Base-by-base conservation (phyloP, 2,329 filamentous ascomycete genomes). In the Neurospora sp. region DNA sequence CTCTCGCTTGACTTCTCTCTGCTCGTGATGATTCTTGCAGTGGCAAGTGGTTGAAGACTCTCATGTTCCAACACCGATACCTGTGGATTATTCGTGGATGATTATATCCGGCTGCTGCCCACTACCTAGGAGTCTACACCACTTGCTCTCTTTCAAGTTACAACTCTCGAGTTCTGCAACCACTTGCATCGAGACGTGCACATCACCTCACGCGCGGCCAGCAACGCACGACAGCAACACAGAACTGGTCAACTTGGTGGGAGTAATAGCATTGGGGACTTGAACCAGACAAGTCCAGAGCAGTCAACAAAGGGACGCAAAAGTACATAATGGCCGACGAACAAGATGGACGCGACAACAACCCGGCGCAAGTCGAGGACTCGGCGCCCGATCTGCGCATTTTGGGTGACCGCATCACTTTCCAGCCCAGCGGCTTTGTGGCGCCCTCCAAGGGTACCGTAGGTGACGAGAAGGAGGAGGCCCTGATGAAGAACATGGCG, bases 401-500 rank as follows among this genome's bases (percentile, higher is more conserved):
- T 74, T 83, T 93, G 10, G 91, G 91, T 73, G 88, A 92, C 77
- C 84, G 90, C 76, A 87, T 93, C 75, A 93, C 89, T 1, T 86
- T 94, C 46, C 91, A 93, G 77, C 91, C 91, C 9, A 89, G 89
- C 74, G 90, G 90, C 71, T 91, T 87, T 76, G 83, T 90, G 70
- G 86, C 88, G 77, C 82, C 84, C 36, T 76, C 78, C n/a, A 67
- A 70, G 67, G 66, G 66, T 66, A 38, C 39, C 40, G 42, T 76
- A 78, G 78, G 83, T 71, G 82, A 84, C 72, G 84, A 82, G 68
- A 86, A 86, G 72, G 91, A 93, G 75, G 86, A 90, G 77, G 89
- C 89, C 23, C 82, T 94, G 74, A 89, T 95, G 82, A 89, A 91
- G 79, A 89, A 94, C 77, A 96, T 96, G 85, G 91, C 92, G 67